These are phyloP conservation scores for Scheffersomyces ergatensis DNA, from an alignment of 805 yeast species.

Conservation along the genomic window DNA sequence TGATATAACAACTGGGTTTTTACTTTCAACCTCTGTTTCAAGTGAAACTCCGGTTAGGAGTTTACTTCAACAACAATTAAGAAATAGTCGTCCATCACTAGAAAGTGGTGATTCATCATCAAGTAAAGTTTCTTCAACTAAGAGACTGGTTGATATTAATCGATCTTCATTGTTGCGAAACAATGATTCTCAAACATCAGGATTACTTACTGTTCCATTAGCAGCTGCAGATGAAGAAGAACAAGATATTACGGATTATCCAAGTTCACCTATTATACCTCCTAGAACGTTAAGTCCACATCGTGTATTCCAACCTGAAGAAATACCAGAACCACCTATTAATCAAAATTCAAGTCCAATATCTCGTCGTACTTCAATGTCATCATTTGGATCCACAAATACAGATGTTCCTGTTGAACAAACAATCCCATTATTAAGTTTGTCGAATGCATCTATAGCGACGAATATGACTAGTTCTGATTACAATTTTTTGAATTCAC, in stretches of 20 bases:
- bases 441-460: constrained; percentile 21
- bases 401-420: constrained; percentile 23
- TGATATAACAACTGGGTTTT: neutral
- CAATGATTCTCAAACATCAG: neutral
- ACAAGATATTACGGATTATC: constrained; percentile 16
- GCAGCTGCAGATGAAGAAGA: constrained; percentile 6
- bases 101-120: neutral
- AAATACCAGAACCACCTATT: neutral
- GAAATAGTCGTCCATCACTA: neutral
- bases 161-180: neutral
- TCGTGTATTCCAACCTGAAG: neutral
- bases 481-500: constrained; percentile 1
- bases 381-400: constrained; percentile 9
- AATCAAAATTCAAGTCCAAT: neutral
- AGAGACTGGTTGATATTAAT: neutral
- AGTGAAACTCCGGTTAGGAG: neutral
- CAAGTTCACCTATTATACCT: constrained; percentile 10
- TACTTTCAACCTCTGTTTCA: neutral
- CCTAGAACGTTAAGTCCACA: constrained; percentile 3
- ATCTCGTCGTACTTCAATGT: constrained; percentile 19
- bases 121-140: neutral
- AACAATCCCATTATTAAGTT: constrained; percentile 26
- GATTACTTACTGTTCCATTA: neutral
- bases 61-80: neutral
- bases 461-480: neutral